A percentile compares a stretch with the other conserved stretches of the same genome.
Evolutionary conservation across 306 rosid species (phyloP).

Genomic region (Dalbergia oliveri): DNA sequence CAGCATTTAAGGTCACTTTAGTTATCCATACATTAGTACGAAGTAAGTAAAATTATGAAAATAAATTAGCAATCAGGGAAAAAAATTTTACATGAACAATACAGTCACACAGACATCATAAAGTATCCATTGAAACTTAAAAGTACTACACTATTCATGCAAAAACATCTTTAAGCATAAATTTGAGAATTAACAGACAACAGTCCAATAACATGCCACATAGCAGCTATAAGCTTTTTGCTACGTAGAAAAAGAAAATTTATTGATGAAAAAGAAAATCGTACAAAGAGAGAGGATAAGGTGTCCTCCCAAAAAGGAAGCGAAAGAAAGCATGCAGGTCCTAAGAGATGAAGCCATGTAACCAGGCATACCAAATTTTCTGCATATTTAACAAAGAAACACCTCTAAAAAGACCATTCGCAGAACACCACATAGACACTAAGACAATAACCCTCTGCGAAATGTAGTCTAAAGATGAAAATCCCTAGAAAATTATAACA

Average conservation of each 20-base stretch:
- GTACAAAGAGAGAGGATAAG: neutral
- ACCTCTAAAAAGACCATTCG: neutral
- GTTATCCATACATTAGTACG: slow-evolving; percentile 38
- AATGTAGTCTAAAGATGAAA: too few species aligned
- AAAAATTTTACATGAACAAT: slow-evolving; percentile 8
- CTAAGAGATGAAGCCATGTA: neutral
- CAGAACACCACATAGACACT: neutral
- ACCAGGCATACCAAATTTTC: too few species aligned
- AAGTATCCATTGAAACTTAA: slow-evolving; percentile 25
- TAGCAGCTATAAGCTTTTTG: neutral
- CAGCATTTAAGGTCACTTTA: slow-evolving; percentile 44
- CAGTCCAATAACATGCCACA: neutral
- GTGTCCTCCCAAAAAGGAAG: neutral
- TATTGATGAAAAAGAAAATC: neutral
- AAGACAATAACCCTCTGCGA: neutral
- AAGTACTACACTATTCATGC: neutral
- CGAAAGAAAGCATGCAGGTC: neutral
- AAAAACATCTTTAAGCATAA: slow-evolving; percentile 26
- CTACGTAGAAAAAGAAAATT: neutral
- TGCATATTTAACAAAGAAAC: neutral
- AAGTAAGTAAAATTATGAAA: slow-evolving; percentile 40
- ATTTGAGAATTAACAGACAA: slow-evolving; percentile 22
- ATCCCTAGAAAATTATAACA: too few species aligned
- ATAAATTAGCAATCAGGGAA: slow-evolving; percentile 1
- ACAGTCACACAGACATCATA: slow-evolving; percentile 22